Evolutionary conservation across 192 early-diverging fungal genomes (phyloP), one percentile per base, ranked within the genome.

Genomic region (Phlyctochytrium arcticum): DNA sequence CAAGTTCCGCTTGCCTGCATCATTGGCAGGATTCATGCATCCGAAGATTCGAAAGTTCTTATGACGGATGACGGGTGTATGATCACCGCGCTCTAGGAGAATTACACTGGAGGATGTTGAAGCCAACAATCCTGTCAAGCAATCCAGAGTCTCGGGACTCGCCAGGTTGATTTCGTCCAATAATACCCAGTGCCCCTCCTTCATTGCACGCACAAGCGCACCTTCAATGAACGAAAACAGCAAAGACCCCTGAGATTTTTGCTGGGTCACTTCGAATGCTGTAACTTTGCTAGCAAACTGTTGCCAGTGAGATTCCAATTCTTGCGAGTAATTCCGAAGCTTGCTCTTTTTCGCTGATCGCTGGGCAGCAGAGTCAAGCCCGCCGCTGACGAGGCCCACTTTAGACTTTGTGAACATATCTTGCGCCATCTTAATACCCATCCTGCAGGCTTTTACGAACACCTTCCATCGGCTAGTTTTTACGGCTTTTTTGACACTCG

Each of bases 1-100:
- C 31, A 99, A 77, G 66, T 99, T 93, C 48, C 91, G 86, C 71
- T 99, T 99, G 50, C 95, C 95, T 0, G 96, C 93, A 78, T 99
- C 97, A 30, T 90, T 98, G 19, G 97, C 88, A 32, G 97, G 97
- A 72, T 99, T 99, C 95, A 99, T 99, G 74, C 97, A 99, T 2
- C 90, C 92, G 73, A 99, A 98, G 3, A 99, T 76, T 3, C 97
- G 79, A 80, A 99, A 99, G 36, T 89, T 88, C 6, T 89, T 86
- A 70, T 99, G 97, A 42, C 97, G 85, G 6, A 79, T 68, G 6
- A 99, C 79, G 7, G 90, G 90, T 59, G 86, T 78, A n/a, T 81
- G 85, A 69, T 94, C 93, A 31, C 95, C 97, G 21, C 92, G 86
- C 62, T 99, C 97, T 4, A 95, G 85, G 47, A 99, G 77, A 10